Conservation (phyloP, 2,329 filamentous ascomycete species). For the Thielaviopsis musarum region DNA sequence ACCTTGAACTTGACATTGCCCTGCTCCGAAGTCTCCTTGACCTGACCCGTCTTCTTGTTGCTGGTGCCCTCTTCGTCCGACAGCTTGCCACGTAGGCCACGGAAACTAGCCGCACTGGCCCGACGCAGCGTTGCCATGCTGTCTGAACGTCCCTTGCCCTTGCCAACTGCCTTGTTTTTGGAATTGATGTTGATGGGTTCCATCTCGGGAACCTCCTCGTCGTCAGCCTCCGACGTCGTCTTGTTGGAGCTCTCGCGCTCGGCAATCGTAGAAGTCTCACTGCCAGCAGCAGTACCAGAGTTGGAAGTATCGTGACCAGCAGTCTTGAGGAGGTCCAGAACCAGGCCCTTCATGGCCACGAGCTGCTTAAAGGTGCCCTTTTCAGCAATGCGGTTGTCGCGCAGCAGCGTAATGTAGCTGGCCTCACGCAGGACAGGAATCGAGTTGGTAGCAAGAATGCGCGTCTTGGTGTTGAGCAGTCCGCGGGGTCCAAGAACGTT, state of each 20-base stretch:
- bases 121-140: conserved; percentile 73
- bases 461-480: conserved; percentile 68
- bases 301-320: conserved; percentile 41
- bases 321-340: conserved; percentile 68
- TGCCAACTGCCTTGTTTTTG: conserved; percentile 19
- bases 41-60: conserved; percentile 57
- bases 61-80: conserved; percentile 63
- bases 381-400: conserved; percentile 70
- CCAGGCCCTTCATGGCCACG: conserved; percentile 83
- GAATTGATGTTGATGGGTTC: conserved; percentile 49
- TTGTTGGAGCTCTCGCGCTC: conserved; percentile 26
- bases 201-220: conserved; percentile 60
- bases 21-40: conserved; percentile 78
- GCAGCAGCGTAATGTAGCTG: conserved; percentile 72
- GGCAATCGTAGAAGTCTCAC: conserved; percentile 41
- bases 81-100: conserved; percentile 66
- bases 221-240: conserved; percentile 44
- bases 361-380: conserved; percentile 81
- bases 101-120: conserved; percentile 83
- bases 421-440: conserved; percentile 82
- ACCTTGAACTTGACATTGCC: conserved; percentile 97
- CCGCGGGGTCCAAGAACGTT: conserved; percentile 79
- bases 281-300: conserved; percentile 22
- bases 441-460: conserved; percentile 86
- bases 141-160: conserved; percentile 40